phyloP scores from a whole-genome alignment of 768 basidiomycete species.

The Clitopilus hobsonii region DNA sequence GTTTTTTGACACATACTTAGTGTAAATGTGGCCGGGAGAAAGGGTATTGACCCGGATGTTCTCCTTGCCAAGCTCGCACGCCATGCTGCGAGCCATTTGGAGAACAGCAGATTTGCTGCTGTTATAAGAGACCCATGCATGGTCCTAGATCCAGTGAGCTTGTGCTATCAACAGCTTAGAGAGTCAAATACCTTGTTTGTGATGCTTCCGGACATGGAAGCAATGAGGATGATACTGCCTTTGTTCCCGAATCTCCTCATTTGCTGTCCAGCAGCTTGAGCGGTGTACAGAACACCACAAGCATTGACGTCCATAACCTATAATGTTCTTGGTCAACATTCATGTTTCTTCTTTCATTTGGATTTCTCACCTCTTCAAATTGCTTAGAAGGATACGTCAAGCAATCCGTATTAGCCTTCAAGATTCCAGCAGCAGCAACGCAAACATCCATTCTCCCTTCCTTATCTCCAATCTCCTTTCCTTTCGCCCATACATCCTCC shows the following conservation, averaged over 20 bases:
- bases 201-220: constrained; percentile 59
- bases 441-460: constrained; percentile 74
- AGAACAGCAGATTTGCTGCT: constrained; percentile 73
- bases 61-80: constrained; percentile 66
- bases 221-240: constrained; percentile 63
- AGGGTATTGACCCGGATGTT: constrained; percentile 71
- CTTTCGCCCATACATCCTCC: constrained; percentile 49
- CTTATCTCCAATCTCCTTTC: constrained; percentile 53
- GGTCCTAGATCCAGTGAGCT: constrained; percentile 38
- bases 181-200: constrained; percentile 54
- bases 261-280: constrained; percentile 60
- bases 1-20: constrained; percentile 34
- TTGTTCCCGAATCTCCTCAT: constrained; percentile 49
- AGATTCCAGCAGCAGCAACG: constrained; percentile 73
- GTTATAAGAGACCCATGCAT: constrained; percentile 76
- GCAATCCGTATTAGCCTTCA: constrained; percentile 56
- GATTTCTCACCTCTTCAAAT: constrained; percentile 52
- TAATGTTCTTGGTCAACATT: neutral
- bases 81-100: constrained; percentile 81
- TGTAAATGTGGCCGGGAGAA: constrained; percentile 76
- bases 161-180: neutral
- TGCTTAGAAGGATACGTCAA: constrained; percentile 61
- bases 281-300: constrained; percentile 58
- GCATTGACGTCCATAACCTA: constrained; percentile 69
- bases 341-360: neutral